phyloP scores from a whole-genome alignment of 2,329 filamentous ascomycete species.

The Fusarium tuaranense region DNA sequence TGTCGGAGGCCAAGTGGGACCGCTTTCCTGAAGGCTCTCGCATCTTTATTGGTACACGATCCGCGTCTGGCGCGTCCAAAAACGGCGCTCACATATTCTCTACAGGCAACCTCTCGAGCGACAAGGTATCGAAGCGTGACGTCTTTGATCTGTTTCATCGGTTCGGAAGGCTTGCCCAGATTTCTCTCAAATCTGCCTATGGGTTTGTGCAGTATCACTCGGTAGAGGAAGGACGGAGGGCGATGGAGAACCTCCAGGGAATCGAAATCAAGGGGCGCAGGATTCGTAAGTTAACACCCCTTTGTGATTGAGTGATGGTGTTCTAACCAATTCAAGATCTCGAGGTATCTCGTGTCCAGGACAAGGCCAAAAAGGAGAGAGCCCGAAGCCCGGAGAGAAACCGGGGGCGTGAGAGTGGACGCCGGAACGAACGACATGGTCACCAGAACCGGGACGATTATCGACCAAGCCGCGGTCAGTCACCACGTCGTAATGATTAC shows the following conservation, averaged over 20 bases:
- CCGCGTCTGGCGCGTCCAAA: constrained; percentile 43
- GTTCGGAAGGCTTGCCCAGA: constrained; percentile 90
- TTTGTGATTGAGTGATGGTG: neutral
- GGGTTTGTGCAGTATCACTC: constrained; percentile 96
- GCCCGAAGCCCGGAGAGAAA: constrained; percentile 68
- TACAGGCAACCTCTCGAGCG: constrained; percentile 88
- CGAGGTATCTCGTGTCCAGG: constrained; percentile 89
- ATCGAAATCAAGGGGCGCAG: constrained; percentile 87
- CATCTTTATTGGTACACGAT: constrained; percentile 79
- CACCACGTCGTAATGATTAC: constrained; percentile 66
- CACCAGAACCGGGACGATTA: constrained; percentile 71
- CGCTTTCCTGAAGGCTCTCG: constrained; percentile 81
- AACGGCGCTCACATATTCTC: constrained; percentile 43
- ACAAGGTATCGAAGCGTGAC: constrained; percentile 93
- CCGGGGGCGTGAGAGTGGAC: constrained; percentile 63
- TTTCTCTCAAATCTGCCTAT: constrained; percentile 96
- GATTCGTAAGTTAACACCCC: constrained; percentile 78
- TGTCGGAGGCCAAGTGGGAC: constrained; percentile 84
- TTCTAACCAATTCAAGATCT: constrained; percentile 69
- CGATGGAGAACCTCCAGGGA: constrained; percentile 83
- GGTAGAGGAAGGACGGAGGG: constrained; percentile 76
- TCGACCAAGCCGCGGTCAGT: constrained; percentile 70
- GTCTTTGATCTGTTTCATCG: constrained; percentile 91
- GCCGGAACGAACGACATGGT: constrained; percentile 60
- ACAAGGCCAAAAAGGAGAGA: constrained; percentile 74